Evolutionary conservation across 2,329 filamentous ascomycete species (phyloP), one percentile per base, ranked within the genome.

Genomic region (Cadophora sp.): DNA sequence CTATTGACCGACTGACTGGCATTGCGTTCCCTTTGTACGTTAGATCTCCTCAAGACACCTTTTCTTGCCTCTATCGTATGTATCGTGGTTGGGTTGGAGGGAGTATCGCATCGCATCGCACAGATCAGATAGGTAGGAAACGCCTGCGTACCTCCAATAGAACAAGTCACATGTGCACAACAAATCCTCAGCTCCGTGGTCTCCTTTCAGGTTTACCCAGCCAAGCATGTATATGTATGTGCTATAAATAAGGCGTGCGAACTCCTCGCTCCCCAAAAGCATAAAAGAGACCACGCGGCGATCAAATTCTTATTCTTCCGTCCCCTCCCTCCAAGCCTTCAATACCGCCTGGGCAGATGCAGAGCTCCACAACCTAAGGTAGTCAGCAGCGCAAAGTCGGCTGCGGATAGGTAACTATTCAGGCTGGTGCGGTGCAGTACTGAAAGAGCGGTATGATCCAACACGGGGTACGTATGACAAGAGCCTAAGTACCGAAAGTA

Each of bases 271-370:
- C n/a, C n/a, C n/a, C n/a, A n/a, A 39, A 39, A 53, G 27, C 20
- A n/a, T n/a, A n/a, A 33, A 16, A 18, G 4, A 51, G n/a, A 33
- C 27, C 7, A 53, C 24, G 24, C 27, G n/a, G 50, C 50, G 50
- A 53, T 53, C 27, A 53, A 53, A n/a, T 53, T 53, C 24, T 53
- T 53, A 53, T 53, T 33, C 30, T 9, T 9, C 50, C 24, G 27
- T 6, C 6, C 6, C 20, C 48, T 27, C 22, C 24, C 27, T n/a
- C 50, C 50, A 53, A 33, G 16, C 5, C 41, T 39, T 39, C 27
- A 22, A 11, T 22, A 22, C 45, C 20, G 16, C 48, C 24, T 18
- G 13, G 24, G 27, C 14, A 27, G 5, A n/a, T n/a, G n/a, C n/a
- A n/a, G n/a, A n/a, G n/a, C n/a, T n/a, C n/a, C n/a, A n/a, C n/a